Evolutionary conservation across 331 rosid genomes (phyloP).

Genomic region (Quercus tomentella): DNA sequence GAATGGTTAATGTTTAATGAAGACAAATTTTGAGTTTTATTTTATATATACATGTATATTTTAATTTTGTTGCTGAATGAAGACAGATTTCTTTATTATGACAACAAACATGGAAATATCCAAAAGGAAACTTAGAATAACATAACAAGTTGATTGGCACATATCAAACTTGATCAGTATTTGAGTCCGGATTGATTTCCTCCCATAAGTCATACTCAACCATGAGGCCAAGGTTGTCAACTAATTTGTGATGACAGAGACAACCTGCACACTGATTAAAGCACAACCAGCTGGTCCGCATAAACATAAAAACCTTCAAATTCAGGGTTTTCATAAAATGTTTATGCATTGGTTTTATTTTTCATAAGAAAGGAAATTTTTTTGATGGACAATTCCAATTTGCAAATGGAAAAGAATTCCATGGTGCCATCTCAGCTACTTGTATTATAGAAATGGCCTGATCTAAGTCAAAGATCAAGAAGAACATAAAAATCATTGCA

Average conservation of each 20-base stretch:
- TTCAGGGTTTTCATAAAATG: not conserved
- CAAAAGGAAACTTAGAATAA: not conserved
- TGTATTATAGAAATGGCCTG: not conserved
- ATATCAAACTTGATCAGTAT: slow-evolving; percentile 42
- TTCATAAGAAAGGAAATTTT: not conserved
- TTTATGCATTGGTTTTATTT: not conserved
- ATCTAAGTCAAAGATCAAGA: not conserved
- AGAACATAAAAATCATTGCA: not conserved
- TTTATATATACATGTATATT: too few relatives aligned
- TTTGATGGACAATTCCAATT: not conserved
- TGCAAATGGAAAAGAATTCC: not conserved
- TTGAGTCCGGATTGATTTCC: slow-evolving; percentile 30
- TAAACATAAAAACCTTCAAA: not conserved
- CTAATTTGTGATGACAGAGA: slow-evolving; percentile 63
- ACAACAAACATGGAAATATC: slow-evolving; percentile 4
- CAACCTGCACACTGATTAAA: slow-evolving; percentile 80
- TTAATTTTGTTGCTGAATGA: slow-evolving; percentile 23
- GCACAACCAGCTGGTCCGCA: slow-evolving; percentile 23
- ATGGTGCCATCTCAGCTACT: not conserved
- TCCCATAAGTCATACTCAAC: slow-evolving; percentile 67
- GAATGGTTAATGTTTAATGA: slow-evolving; percentile 22
- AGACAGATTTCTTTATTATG: slow-evolving; percentile 18
- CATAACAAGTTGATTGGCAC: not conserved
- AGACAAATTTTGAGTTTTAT: slow-evolving; percentile 13
- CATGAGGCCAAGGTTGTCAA: slow-evolving; percentile 74